Percentiles rank a stretch among this genome's conserved stretches.
These are phyloP conservation scores for Trichosporon sp. DNA, from an alignment of 1,284 basidiomycete genomes.

Conservation along the genomic window DNA sequence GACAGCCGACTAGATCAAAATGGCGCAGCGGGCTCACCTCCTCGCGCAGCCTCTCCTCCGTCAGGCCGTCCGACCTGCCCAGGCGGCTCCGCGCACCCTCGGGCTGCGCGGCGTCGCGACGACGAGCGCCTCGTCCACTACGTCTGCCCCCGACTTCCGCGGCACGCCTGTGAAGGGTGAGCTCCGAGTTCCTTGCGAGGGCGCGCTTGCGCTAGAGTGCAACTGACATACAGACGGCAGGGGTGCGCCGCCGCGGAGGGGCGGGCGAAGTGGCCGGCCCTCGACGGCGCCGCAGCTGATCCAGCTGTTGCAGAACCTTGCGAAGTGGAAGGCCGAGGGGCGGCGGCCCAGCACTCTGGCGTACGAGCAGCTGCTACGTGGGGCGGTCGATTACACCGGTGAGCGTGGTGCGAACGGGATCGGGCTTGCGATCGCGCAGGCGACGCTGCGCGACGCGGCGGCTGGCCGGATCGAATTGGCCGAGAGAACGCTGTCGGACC, in stretches of 20 bases:
- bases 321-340: constrained; percentile 20
- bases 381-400: constrained; percentile 29
- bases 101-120: background rate
- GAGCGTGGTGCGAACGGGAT: constrained; percentile 12
- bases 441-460: constrained; percentile 36
- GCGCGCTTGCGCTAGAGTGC: no score
- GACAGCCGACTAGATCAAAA: background rate
- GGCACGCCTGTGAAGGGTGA: background rate
- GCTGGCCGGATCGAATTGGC: constrained; percentile 35
- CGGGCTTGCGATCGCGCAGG: constrained; percentile 36
- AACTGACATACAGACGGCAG: background rate
- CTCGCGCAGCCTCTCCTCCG: background rate
- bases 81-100: background rate
- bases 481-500: constrained; percentile 25
- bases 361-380: constrained; percentile 32
- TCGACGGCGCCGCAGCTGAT: constrained; percentile 23
- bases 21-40: constrained; percentile 2
- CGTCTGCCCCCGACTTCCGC: background rate
- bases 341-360: constrained; percentile 30
- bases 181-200: background rate
- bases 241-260: no score
- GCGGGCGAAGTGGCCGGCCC: no score
- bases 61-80: background rate
- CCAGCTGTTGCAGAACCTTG: constrained; percentile 27
- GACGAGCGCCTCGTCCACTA: background rate